Conservation (phyloP, 2,329 filamentous ascomycete species). For the Exophiala sideris region DNA sequence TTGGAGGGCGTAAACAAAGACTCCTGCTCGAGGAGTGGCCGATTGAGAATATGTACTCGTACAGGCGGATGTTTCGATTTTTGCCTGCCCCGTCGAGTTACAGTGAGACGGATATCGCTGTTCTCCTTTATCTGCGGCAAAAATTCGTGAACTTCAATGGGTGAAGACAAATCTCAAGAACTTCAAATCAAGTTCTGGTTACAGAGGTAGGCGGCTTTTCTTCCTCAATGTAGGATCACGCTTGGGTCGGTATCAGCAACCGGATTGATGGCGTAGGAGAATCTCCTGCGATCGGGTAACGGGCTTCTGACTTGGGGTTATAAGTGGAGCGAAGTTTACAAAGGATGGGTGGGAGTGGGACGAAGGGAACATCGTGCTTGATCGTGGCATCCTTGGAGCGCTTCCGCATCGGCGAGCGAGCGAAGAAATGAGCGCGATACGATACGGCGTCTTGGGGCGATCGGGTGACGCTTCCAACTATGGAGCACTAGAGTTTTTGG, state of each 20-base stretch:
- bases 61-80: too few species aligned
- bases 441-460: conserved; percentile 10
- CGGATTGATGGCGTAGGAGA: conserved; percentile 6
- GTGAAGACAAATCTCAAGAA: background rate
- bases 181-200: background rate
- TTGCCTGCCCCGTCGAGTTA: too few species aligned
- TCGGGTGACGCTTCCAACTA: background rate
- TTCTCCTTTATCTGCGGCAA: too few species aligned
- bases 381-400: conserved; percentile 12
- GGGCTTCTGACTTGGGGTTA: conserved; percentile 2
- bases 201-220: background rate
- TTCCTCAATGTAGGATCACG: background rate
- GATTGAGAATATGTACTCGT: too few species aligned
- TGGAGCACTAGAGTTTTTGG: background rate
- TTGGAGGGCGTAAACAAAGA: too few species aligned
- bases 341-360: conserved; percentile 6
- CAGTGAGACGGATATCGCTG: too few species aligned
- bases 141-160: background rate
- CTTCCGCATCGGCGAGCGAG: conserved; percentile 5
- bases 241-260: conserved; percentile 8
- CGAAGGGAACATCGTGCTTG: conserved; percentile 1
- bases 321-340: conserved; percentile 11
- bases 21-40: too few species aligned
- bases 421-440: conserved; percentile 17
- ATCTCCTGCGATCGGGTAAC: conserved; percentile 10